Base-by-base conservation (phyloP, 148 eudicot genomes). In the Talinum fruticosum region DNA sequence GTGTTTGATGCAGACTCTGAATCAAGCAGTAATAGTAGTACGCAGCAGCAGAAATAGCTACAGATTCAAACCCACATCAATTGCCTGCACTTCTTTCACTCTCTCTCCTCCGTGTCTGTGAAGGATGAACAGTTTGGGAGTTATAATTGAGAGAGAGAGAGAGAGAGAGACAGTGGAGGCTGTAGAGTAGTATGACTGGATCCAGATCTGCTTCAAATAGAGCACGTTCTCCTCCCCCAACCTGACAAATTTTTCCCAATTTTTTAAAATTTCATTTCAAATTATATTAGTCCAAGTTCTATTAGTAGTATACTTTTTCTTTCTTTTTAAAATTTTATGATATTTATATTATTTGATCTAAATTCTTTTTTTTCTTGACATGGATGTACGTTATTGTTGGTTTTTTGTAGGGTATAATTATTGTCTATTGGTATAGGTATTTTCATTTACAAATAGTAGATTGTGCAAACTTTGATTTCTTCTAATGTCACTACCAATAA, bases 131-230 rank as follows among this genome's bases (percentile, higher is more conserved):
- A 33, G 32, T 29, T 36, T 6, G 41, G 33, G 14, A 30, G 32
- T 38, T 41, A 21, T 29, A 26, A 10, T 13, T 24, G 53, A n/a
- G 23, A 15, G 47, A 35, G 37, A 61, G 29, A 36, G 41, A n/a
- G 37, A 44, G 29, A 36, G 44, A 19, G 33, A 70, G 41, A 59
- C 13, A 57, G 32, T 23, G 69, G 76, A 71, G 64, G 53, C 47
- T 13, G 75, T 51, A 19, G n/a, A n/a, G 64, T 57, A 74, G 79
- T 41, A 5, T 8, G 47, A 41, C 47, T 44, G 71, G 84, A 84
- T 84, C 79, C 73, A 84, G 86, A 84, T 84, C 84, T 84, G 81
- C 71, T 80, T 76, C 24, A 67, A 69, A 77, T 47, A 73, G 47
- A 41, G 62, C 82, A 84, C 83, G 83, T 78, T 80, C 71, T 79